Evolutionary conservation across 345 rosid species (phyloP).

Genomic region (Boechera divaricarpa): DNA sequence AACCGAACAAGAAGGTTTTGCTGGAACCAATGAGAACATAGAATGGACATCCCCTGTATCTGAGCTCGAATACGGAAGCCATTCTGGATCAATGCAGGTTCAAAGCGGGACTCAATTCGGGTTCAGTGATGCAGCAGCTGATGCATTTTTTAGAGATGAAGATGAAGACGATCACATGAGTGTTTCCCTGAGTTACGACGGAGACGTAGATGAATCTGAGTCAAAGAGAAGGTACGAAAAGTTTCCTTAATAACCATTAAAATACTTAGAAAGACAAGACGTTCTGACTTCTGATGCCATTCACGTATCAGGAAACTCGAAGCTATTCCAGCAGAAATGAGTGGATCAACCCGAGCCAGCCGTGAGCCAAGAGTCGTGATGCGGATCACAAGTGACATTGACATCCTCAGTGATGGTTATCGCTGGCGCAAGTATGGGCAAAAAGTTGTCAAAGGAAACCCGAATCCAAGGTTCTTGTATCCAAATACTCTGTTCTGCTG

Average conservation of each 20-base stretch:
- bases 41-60: slow-evolving; percentile 77
- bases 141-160: slow-evolving; percentile 58
- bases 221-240: slow-evolving; percentile 77
- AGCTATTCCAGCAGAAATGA: slow-evolving; percentile 64
- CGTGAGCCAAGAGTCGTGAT: slow-evolving; percentile 70
- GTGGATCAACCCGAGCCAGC: slow-evolving; percentile 80
- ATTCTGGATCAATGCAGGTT: slow-evolving; percentile 49
- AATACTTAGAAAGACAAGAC: slow-evolving; percentile 14
- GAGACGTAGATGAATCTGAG: slow-evolving; percentile 77
- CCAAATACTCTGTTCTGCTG: neutral
- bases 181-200: slow-evolving; percentile 53
- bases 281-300: slow-evolving; percentile 9
- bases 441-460: slow-evolving; percentile 81
- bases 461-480: slow-evolving; percentile 66
- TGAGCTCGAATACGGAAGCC: slow-evolving; percentile 55
- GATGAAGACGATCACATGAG: slow-evolving; percentile 77
- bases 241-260: slow-evolving; percentile 1
- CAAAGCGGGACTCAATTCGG: slow-evolving; percentile 59
- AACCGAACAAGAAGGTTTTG: slow-evolving; percentile 51
- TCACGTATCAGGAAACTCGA: slow-evolving; percentile 71
- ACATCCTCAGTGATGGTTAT: slow-evolving; percentile 85
- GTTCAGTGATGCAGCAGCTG: slow-evolving; percentile 55
- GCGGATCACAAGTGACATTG: slow-evolving; percentile 74
- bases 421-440: slow-evolving; percentile 93
- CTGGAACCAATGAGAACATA: slow-evolving; percentile 42